Evolutionary conservation across 1,284 basidiomycete genomes (phyloP), one percentile per base, ranked within the genome.

Genomic region (Peniophora sp.): DNA sequence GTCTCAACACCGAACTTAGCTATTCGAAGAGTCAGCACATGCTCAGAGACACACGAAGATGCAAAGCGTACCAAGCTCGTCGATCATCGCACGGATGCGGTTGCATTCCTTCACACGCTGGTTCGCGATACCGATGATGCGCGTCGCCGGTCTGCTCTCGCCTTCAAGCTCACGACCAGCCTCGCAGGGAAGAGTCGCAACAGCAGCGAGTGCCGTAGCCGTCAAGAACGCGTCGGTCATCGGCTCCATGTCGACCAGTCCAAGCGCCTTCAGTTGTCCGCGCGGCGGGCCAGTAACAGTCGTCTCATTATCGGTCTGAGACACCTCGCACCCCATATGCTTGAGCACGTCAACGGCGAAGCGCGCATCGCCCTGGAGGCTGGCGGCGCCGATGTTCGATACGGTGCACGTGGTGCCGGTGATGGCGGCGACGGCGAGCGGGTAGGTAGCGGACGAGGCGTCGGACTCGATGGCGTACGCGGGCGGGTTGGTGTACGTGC

Each of bases 191-290:
- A 73, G 71, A 34, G 70, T 72, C 0, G 92, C 92, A 20, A 96
- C 89, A 50, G 96, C 95, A 47, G 93, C 92, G 15, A 99, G 73
- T 2, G 88, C 93, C 8, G 83, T 88, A 1, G 96, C 96, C 1
- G 95, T 98, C 67, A 99, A 79, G 75, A 99, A 99, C 5, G 95
- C 96, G 65, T 99, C 96, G 10, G 97, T 99, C 96, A 99, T 99
- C n/a, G 88, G 85, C 69, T 97, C 94, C 97, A 99, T 99, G 65
- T 99, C 94, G 22, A 98, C 83, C 58, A 85, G 77, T 36, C 92
- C 92, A 48, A 97, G 77, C 6, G 91, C 90, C 54, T 83, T 82
- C 45, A 99, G 77, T 59, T 82, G 72, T 1, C 93, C 92, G 18
- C 85, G 68, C 1, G 87, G 83, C 1, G 96, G 95, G 0, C 96